phyloP scores from a whole-genome alignment of 2,329 filamentous ascomycete species.

The Aphanocladium album region DNA sequence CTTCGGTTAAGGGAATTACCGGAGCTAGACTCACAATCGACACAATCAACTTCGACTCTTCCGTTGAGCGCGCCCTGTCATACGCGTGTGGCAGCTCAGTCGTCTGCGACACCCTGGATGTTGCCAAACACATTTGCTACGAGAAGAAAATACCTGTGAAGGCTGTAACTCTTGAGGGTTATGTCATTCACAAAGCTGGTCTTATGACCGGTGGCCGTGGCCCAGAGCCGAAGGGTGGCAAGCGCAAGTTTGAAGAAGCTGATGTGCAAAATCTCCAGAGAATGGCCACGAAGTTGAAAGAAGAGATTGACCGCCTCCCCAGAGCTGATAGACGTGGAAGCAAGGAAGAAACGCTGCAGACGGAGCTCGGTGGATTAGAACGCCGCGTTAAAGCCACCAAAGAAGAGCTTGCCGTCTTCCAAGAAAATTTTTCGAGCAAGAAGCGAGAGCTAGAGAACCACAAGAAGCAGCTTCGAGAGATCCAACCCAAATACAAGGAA shows the following conservation, averaged over 20 bases:
- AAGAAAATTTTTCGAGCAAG: constrained; percentile 81
- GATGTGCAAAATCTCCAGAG: constrained; percentile 82
- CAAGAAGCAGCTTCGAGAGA: constrained; percentile 66
- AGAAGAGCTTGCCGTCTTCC: constrained; percentile 71
- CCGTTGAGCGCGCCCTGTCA: constrained; percentile 84
- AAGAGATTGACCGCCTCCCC: constrained; percentile 75
- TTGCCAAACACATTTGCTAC: constrained; percentile 88
- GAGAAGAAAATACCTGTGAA: constrained; percentile 82
- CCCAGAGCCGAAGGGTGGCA: constrained; percentile 65
- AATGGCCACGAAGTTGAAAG: constrained; percentile 67
- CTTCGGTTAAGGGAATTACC: constrained; percentile 82
- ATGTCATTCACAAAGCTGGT: constrained; percentile 92
- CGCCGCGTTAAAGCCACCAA: constrained; percentile 66
- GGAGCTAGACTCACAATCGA: constrained; percentile 89
- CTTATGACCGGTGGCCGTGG: constrained; percentile 94
- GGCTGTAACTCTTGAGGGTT: constrained; percentile 91
- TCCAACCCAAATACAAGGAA: constrained; percentile 72
- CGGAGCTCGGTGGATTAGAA: constrained; percentile 74
- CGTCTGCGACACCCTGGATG: constrained; percentile 80
- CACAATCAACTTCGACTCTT: constrained; percentile 87
- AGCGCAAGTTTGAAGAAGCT: constrained; percentile 82
- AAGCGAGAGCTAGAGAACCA: constrained; percentile 73
- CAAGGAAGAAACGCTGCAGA: constrained; percentile 76
- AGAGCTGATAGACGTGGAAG: constrained; percentile 69
- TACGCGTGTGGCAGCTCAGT: constrained; percentile 94